Evolutionary conservation across 805 yeast species (phyloP).

Genomic region (Candida incommunis): DNA sequence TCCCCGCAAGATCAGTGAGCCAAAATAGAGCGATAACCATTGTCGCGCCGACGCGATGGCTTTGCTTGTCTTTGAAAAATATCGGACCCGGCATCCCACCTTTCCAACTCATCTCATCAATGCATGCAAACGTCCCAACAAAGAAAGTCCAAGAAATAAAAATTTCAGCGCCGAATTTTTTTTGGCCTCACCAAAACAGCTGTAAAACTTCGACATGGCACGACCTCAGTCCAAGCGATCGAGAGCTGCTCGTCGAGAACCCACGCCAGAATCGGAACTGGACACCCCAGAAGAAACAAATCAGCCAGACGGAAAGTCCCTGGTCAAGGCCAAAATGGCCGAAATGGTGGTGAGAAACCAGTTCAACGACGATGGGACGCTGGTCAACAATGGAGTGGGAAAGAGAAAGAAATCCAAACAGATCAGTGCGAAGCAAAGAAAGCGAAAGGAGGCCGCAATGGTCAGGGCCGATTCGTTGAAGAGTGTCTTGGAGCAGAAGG

Average conservation of each 20-base stretch:
- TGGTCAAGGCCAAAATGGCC: conserved; percentile 14
- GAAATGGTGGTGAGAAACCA: conserved; percentile 13
- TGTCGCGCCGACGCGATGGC: no score
- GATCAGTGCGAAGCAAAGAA: conserved; percentile 9
- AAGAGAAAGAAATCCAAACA: conserved; percentile 8
- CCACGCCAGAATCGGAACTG: conserved; percentile 6
- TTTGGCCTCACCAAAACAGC: no score
- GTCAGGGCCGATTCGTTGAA: conserved; percentile 12
- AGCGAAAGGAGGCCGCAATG: conserved; percentile 8
- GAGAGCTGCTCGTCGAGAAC: conserved; percentile 8
- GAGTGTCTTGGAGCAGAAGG: conserved; percentile 17
- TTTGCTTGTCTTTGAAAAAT: no score
- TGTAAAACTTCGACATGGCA: no score
- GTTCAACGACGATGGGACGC: conserved; percentile 2
- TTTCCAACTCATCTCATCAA: no score
- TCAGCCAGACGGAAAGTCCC: conserved; percentile 10
- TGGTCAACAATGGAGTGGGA: neutral
- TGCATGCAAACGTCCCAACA: no score
- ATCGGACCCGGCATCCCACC: no score
- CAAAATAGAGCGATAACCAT: no score
- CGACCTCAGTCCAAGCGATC: conserved; percentile 6
- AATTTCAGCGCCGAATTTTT: neutral
- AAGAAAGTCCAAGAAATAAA: neutral
- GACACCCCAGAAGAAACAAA: neutral
- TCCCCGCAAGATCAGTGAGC: no score